Evolutionary conservation across 371 early-diverging fungal genomes (phyloP).

Genomic region (Haplosporangium sp.): DNA sequence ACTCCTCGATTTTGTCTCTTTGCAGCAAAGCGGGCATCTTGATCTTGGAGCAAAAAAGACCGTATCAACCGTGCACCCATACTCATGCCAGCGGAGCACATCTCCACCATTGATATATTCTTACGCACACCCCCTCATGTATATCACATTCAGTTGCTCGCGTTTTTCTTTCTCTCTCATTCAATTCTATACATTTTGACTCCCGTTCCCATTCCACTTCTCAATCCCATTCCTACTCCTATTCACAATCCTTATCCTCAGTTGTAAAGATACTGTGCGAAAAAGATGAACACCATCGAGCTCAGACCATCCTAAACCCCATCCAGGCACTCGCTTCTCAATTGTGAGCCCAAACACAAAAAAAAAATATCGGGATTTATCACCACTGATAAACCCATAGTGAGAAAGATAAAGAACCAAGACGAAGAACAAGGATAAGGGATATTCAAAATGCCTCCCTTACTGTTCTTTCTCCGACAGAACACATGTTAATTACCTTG

Average conservation of each 20-base stretch:
- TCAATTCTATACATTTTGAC: not conserved
- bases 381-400: not conserved
- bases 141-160: too few species aligned
- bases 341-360: conserved; percentile 43
- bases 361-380: conserved; percentile 8
- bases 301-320: conserved; percentile 47
- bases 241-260: conserved; percentile 11
- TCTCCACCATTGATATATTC: too few species aligned
- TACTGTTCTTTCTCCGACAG: not conserved
- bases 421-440: not conserved
- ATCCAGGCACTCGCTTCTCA: conserved; percentile 11
- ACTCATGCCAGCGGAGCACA: too few species aligned
- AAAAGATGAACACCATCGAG: conserved; percentile 15
- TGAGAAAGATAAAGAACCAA: conserved; percentile 3
- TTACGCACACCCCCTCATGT: too few species aligned
- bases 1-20: too few species aligned
- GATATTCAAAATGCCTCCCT: not conserved
- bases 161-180: too few species aligned
- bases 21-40: too few species aligned
- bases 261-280: conserved; percentile 10
- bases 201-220: not conserved
- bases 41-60: too few species aligned
- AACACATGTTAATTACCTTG: conserved; percentile 34
- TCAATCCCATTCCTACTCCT: not conserved
- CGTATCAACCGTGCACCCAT: too few species aligned